Percentiles rank a stretch among this genome's conserved stretches.
Evolutionary conservation across 768 basidiomycete species (phyloP).

Genomic region (Auricularia sp.): DNA sequence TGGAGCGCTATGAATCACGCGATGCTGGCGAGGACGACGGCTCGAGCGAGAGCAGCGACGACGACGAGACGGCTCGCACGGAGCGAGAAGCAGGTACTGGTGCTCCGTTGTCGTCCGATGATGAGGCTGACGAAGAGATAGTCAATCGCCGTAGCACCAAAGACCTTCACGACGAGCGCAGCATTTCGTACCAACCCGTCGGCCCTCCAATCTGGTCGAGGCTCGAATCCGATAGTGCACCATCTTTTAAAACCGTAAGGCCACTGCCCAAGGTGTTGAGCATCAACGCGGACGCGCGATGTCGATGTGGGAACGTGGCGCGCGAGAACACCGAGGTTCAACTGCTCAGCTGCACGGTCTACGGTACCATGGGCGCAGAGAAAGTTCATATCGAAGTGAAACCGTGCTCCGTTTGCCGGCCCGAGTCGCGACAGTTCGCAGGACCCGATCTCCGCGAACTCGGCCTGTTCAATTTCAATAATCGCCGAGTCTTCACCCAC

Average conservation of each 20-base stretch:
- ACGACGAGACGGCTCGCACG: neutral
- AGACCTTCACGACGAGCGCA: neutral
- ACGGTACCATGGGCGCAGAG: neutral
- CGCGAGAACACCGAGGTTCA: neutral
- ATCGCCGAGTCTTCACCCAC: conserved; percentile 11
- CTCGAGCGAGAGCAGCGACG: neutral
- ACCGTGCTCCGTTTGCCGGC: neutral
- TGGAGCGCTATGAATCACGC: neutral
- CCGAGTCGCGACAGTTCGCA: neutral
- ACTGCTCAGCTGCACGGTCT: neutral
- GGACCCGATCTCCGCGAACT: conserved; percentile 11
- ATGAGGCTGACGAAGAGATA: neutral
- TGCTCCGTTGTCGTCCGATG: neutral
- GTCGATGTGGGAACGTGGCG: neutral
- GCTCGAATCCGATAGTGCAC: neutral
- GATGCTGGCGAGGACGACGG: neutral
- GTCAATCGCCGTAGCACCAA: neutral
- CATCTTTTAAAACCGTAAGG: neutral
- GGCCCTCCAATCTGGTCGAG: neutral
- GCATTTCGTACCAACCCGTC: neutral
- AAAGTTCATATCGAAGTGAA: neutral
- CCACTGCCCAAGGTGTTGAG: neutral
- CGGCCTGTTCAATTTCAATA: conserved; percentile 15
- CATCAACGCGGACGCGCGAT: neutral
- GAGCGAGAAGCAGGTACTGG: neutral